These are phyloP conservation scores for Lactarius vividus DNA, from an alignment of 768 basidiomycete genomes.

Conservation along the genomic window DNA sequence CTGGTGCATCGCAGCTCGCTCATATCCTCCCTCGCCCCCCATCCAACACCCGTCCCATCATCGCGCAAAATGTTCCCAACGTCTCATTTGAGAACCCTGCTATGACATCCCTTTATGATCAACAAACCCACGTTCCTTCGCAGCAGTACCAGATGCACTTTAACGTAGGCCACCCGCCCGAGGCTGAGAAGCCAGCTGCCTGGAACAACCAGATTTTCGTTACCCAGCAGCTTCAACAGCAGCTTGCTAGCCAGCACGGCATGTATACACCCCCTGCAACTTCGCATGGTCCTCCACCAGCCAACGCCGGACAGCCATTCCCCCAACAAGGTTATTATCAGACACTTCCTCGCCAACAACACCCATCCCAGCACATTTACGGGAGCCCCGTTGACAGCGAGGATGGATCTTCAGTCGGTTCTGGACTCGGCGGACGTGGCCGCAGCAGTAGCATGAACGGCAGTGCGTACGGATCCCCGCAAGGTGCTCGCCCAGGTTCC, in stretches of 20 bases:
- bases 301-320: constrained; percentile 26
- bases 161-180: constrained; percentile 24
- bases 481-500: constrained; percentile 28
- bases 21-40: constrained; percentile 33
- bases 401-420: constrained; percentile 40
- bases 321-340: constrained; percentile 29
- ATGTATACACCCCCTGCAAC: constrained; percentile 24
- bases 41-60: constrained; percentile 41
- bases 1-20: constrained; percentile 22
- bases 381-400: constrained; percentile 39
- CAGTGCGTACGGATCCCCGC: constrained; percentile 36
- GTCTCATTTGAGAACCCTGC: constrained; percentile 55
- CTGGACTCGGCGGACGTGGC: constrained; percentile 34
- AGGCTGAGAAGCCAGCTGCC: constrained; percentile 32
- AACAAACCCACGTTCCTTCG: constrained; percentile 34
- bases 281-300: constrained; percentile 18
- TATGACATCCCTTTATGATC: constrained; percentile 45
- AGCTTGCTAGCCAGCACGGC: constrained; percentile 19
- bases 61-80: constrained; percentile 43
- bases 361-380: constrained; percentile 31
- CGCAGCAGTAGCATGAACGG: constrained; percentile 41
- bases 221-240: constrained; percentile 25
- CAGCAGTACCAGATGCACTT: constrained; percentile 34
- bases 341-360: constrained; percentile 35
- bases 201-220: constrained; percentile 32